Conservation (phyloP, 805 yeast species). For the Osmozyma mogii region DNA sequence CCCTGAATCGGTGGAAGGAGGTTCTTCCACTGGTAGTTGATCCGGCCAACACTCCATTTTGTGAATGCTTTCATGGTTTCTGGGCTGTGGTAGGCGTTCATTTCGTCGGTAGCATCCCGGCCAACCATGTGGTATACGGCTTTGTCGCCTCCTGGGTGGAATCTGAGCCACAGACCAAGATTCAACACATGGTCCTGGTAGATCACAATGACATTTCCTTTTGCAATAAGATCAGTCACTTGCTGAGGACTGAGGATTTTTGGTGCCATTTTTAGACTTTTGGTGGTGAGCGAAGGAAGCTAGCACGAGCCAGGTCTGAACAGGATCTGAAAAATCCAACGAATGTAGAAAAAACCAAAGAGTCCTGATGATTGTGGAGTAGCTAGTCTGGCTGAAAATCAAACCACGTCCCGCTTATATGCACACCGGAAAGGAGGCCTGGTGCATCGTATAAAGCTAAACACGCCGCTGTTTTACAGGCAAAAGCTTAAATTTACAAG, state of each 20-base stretch:
- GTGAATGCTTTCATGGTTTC: slow-evolving; percentile 46
- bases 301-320: too few relatives aligned
- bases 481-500: too few relatives aligned
- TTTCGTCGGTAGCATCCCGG: slow-evolving; percentile 85
- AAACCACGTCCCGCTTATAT: too few relatives aligned
- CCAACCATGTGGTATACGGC: slow-evolving; percentile 83
- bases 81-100: slow-evolving; percentile 71
- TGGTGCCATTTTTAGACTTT: not conserved
- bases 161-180: slow-evolving; percentile 60
- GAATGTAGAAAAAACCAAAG: too few relatives aligned
- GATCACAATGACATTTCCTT: slow-evolving; percentile 65
- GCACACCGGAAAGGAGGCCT: too few relatives aligned
- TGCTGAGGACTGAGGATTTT: slow-evolving; percentile 21
- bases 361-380: too few relatives aligned
- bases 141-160: slow-evolving; percentile 86
- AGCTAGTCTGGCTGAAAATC: too few relatives aligned
- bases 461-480: too few relatives aligned
- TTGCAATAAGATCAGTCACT: slow-evolving; percentile 51
- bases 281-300: too few relatives aligned
- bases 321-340: too few relatives aligned
- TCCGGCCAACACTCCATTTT: slow-evolving; percentile 58
- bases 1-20: slow-evolving; percentile 88
- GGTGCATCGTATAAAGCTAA: too few relatives aligned
- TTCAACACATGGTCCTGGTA: slow-evolving; percentile 53
- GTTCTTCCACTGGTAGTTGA: slow-evolving; percentile 62